Conservation (phyloP, 345 rosid species). For the Pistacia integerrima region DNA sequence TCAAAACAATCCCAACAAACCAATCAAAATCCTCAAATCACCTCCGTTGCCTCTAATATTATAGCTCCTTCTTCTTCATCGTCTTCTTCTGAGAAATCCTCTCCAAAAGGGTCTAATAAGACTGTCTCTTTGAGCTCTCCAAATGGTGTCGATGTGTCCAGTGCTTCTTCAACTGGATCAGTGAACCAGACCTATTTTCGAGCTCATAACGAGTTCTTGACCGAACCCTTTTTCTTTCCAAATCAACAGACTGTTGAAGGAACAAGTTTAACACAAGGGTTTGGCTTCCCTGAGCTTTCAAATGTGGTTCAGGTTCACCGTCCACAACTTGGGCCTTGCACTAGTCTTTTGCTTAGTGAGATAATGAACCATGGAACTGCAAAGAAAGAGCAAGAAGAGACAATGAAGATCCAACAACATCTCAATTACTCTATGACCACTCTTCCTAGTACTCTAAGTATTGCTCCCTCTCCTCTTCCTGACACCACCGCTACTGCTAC, state of each 20-base stretch:
- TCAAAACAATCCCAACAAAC: conserved; percentile 45
- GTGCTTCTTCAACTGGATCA: conserved; percentile 38
- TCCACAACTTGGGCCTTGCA: conserved; percentile 50
- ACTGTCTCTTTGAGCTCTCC: conserved; percentile 38
- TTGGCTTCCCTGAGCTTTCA: conserved; percentile 43
- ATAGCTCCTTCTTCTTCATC: conserved; percentile 58
- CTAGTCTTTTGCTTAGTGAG: conserved; percentile 56
- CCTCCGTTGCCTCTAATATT: conserved; percentile 18
- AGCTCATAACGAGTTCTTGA: conserved; percentile 41
- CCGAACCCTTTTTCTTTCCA: conserved; percentile 60
- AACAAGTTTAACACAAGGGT: conserved; percentile 39
- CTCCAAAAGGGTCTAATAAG: conserved; percentile 39
- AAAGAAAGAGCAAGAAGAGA: conserved; percentile 46
- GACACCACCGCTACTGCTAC: conserved; percentile 17
- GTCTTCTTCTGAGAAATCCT: conserved; percentile 66
- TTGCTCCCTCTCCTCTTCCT: conserved; percentile 28
- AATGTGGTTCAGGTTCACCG: conserved; percentile 35
- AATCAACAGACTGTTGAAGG: conserved; percentile 30
- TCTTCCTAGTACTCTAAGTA: conserved; percentile 25
- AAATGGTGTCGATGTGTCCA: conserved; percentile 26
- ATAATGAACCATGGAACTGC: conserved; percentile 44
- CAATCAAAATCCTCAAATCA: conserved; percentile 20
- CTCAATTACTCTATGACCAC: conserved; percentile 30
- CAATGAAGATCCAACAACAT: conserved; percentile 43
- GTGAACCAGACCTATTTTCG: conserved; percentile 50